A percentile compares a stretch with the other conserved stretches of the same genome.
Conservation (phyloP, 371 early-diverging fungal species). For the Mortierella sp. region DNA sequence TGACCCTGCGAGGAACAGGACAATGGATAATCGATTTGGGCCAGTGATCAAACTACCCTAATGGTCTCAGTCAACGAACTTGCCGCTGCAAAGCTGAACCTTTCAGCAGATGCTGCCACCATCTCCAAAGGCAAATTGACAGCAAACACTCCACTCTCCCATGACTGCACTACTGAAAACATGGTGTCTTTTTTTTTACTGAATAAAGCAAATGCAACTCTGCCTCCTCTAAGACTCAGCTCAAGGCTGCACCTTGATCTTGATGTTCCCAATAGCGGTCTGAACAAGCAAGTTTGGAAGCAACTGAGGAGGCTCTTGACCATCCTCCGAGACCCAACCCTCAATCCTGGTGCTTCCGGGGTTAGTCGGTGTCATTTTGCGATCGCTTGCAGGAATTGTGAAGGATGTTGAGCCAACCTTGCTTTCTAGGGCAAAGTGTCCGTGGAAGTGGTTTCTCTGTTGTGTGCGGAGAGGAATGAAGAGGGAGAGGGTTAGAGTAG, state of each 20-base stretch:
- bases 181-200: too few species aligned
- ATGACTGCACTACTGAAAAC: too few species aligned
- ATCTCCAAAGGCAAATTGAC: too few species aligned
- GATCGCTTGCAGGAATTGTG: neutral
- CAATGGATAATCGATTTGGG: too few species aligned
- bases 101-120: too few species aligned
- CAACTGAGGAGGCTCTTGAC: neutral
- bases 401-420: neutral
- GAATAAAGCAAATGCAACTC: too few species aligned
- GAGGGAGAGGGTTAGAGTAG: neutral
- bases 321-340: neutral
- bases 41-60: too few species aligned
- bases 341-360: neutral
- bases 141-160: too few species aligned
- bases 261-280: neutral
- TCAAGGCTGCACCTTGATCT: neutral
- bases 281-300: neutral
- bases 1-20: too few species aligned
- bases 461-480: neutral
- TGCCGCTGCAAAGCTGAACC: too few species aligned
- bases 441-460: conserved; percentile 4
- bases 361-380: neutral
- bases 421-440: neutral
- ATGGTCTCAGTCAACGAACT: too few species aligned
- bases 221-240: neutral